These are phyloP conservation scores for Pinguiococcus pyrenoidosus DNA, from an alignment of 108 stramenopile genomes.

Conservation along the genomic window DNA sequence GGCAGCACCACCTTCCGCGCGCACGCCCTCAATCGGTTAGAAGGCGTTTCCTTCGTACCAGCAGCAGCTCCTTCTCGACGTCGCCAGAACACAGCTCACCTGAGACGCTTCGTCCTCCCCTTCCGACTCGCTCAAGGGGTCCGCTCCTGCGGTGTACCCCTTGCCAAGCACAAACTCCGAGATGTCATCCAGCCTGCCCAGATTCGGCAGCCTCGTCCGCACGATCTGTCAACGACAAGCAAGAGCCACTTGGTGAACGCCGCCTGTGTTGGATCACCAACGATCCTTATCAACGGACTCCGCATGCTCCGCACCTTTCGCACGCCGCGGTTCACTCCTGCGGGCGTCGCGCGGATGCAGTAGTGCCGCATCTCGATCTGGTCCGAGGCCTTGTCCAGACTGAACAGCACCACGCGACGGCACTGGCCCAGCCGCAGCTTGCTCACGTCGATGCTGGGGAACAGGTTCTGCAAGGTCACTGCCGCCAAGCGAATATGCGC, in stretches of 20 bases:
- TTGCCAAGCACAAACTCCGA: slow-evolving; percentile 71
- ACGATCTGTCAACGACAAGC: slow-evolving; percentile 56
- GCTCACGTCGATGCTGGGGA: slow-evolving; percentile 90
- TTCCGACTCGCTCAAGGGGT: slow-evolving; percentile 31
- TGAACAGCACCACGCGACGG: slow-evolving; percentile 84
- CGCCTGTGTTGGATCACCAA: too few relatives aligned
- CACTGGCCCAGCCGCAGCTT: slow-evolving; percentile 79
- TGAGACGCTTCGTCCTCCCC: slow-evolving; percentile 31
- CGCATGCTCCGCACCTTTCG: too few relatives aligned
- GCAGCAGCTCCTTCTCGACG: not conserved
- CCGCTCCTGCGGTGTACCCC: slow-evolving; percentile 19
- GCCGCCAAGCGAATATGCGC: slow-evolving; percentile 83
- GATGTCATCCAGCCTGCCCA: slow-evolving; percentile 77
- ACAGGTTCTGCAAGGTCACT: slow-evolving; percentile 97
- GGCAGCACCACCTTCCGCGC: slow-evolving; percentile 34
- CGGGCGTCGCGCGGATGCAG: slow-evolving; percentile 86
- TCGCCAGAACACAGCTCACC: not conserved
- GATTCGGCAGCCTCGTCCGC: slow-evolving; percentile 78
- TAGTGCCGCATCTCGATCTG: slow-evolving; percentile 84
- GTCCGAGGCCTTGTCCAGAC: slow-evolving; percentile 18
- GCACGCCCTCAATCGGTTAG: not conserved
- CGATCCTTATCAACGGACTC: too few relatives aligned
- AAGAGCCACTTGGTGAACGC: too few relatives aligned
- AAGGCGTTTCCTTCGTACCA: not conserved
- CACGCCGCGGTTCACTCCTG: slow-evolving; percentile 75